Percentiles rank a stretch among this genome's conserved stretches.
These are phyloP conservation scores for Claviceps sp. DNA, from an alignment of 2,329 filamentous ascomycete species.

Conservation along the genomic window DNA sequence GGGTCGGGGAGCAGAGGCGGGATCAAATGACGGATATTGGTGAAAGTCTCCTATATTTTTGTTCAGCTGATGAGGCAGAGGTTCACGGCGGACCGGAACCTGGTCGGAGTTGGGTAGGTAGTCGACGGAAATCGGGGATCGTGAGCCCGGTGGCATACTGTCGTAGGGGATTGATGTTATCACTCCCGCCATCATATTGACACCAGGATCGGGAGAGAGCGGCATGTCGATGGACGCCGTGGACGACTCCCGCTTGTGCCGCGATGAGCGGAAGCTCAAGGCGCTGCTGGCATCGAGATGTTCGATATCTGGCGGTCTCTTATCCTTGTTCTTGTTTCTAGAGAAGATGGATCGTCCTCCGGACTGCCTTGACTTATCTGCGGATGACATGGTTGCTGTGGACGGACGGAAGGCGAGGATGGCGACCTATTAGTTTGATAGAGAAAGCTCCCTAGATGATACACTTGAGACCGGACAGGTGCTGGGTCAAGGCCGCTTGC, in stretches of 20 bases:
- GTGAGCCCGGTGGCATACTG: constrained; percentile 47
- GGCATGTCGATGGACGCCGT: constrained; percentile 58
- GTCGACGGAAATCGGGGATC: constrained; percentile 59
- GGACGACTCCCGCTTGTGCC: constrained; percentile 63
- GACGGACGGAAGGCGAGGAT: neutral
- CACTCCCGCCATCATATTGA: constrained; percentile 66
- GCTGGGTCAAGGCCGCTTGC: constrained; percentile 26
- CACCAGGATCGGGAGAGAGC: constrained; percentile 47
- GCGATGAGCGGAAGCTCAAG: constrained; percentile 55
- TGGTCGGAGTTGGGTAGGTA: constrained; percentile 58
- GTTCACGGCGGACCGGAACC: constrained; percentile 51
- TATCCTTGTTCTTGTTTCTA: constrained; percentile 67
- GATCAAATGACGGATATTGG: constrained; percentile 68
- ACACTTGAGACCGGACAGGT: constrained; percentile 20
- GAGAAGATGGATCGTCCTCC: constrained; percentile 72
- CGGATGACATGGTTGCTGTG: constrained; percentile 38
- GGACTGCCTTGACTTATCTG: constrained; percentile 72
- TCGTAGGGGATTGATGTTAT: constrained; percentile 87
- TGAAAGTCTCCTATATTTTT: constrained; percentile 69
- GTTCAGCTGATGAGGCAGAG: constrained; percentile 71
- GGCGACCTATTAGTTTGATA: neutral
- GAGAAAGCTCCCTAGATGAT: constrained; percentile 13
- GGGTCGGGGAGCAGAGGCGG: constrained; percentile 24
- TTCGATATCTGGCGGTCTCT: constrained; percentile 47
- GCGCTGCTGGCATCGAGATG: constrained; percentile 45